Conservation (phyloP, 768 basidiomycete genomes). For the Lactarius hatsudake region DNA sequence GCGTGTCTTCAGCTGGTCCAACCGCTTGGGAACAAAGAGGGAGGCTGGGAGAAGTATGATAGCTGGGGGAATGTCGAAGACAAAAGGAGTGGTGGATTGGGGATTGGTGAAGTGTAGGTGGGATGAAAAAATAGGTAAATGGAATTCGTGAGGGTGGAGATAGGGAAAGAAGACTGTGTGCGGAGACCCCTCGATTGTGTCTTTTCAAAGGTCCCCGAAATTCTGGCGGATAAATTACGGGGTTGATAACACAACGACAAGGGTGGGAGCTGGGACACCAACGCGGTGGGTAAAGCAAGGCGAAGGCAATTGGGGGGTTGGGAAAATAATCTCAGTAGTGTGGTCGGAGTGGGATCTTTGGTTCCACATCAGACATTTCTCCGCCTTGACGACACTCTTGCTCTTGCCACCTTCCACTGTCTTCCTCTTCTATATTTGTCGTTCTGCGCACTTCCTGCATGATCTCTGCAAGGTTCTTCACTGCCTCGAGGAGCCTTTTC, state of each 20-base stretch:
- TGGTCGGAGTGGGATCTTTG: not conserved
- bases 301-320: not conserved
- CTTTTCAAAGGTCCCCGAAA: not conserved
- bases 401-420: slow-evolving; percentile 1
- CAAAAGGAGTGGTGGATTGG: not conserved
- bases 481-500: slow-evolving; percentile 13
- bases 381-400: not conserved
- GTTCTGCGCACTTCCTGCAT: not conserved
- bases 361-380: not conserved
- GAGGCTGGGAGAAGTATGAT: not conserved
- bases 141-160: not conserved
- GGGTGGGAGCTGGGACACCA: not conserved
- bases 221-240: not conserved
- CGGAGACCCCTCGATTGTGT: not conserved
- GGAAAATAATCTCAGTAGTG: not conserved
- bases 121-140: not conserved
- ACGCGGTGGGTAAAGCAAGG: not conserved
- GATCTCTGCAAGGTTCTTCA: not conserved
- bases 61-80: not conserved
- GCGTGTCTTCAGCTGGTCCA: not conserved
- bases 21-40: not conserved
- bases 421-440: slow-evolving; percentile 2
- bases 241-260: not conserved
- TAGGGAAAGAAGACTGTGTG: not conserved
- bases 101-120: not conserved